phyloP scores from a whole-genome alignment of 148 eudicot species.

The Amaranthus palmeri region DNA sequence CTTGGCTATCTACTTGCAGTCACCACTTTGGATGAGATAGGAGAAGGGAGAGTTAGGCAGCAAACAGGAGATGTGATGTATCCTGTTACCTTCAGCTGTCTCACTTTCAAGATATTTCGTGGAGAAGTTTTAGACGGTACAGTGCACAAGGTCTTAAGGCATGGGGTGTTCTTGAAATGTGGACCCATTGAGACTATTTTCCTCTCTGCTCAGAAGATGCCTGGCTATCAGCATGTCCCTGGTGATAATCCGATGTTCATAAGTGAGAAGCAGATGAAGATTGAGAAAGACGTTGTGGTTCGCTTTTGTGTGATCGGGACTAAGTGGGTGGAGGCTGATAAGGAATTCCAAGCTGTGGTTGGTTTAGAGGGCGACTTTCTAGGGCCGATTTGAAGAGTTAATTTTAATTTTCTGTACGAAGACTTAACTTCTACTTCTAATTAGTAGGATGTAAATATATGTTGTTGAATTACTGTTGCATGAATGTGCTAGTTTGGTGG shows the following conservation, averaged over 20 bases:
- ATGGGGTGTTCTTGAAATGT: conserved; percentile 58
- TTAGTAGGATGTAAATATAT: conserved; percentile 10
- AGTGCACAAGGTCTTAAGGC: conserved; percentile 60
- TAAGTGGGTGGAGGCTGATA: conserved; percentile 56
- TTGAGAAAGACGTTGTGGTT: conserved; percentile 52
- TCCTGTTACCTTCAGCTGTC: conserved; percentile 56
- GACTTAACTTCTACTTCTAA: conserved; percentile 10
- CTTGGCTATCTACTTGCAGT: conserved; percentile 62
- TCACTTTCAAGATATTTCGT: conserved; percentile 47
- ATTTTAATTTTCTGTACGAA: background rate
- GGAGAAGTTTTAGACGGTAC: conserved; percentile 65
- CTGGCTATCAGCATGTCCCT: conserved; percentile 49
- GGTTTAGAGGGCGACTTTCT: conserved; percentile 62
- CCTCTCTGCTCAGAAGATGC: conserved; percentile 61
- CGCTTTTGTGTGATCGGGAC: conserved; percentile 49
- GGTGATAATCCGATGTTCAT: conserved; percentile 68
- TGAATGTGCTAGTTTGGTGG: background rate
- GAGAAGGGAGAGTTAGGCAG: conserved; percentile 63
- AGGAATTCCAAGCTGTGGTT: conserved; percentile 54
- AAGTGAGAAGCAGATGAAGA: conserved; percentile 48
- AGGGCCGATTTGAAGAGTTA: conserved; percentile 40
- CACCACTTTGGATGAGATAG: conserved; percentile 47
- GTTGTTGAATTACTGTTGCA: background rate
- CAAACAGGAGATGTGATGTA: conserved; percentile 64
- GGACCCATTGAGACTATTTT: conserved; percentile 60